Percentiles rank a stretch among this genome's conserved stretches.
Evolutionary conservation across 2,329 filamentous ascomycete genomes (phyloP).

Genomic region (Hypoxylon sp.): DNA sequence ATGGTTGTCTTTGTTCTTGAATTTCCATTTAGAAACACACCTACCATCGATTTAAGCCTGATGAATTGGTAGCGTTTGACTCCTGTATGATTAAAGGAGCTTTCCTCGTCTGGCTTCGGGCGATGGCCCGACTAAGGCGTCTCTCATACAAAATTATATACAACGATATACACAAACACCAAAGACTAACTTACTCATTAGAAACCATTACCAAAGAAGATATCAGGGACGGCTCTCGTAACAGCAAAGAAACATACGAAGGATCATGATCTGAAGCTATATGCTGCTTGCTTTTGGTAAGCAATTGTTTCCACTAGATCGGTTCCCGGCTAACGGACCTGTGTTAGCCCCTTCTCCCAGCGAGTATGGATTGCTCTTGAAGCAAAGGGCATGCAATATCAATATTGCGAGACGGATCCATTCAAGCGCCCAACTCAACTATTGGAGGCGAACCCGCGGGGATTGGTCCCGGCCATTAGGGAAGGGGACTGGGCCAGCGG

Average conservation of each 20-base stretch:
- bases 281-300: conserved; percentile 86
- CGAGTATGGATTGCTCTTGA: conserved; percentile 91
- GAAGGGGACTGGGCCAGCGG: conserved; percentile 86
- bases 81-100: conserved; percentile 8
- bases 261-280: conserved; percentile 79
- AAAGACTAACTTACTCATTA: conserved; percentile 57
- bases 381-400: conserved; percentile 80
- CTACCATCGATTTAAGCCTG: conserved; percentile 17
- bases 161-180: not conserved
- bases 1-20: conserved; percentile 23
- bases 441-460: conserved; percentile 80
- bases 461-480: conserved; percentile 79
- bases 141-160: conserved; percentile 3
- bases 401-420: conserved; percentile 88
- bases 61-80: conserved; percentile 14
- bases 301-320: conserved; percentile 26
- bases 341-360: conserved; percentile 80
- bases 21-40: conserved; percentile 33
- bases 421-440: conserved; percentile 74
- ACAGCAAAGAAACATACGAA: conserved; percentile 78
- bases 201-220: conserved; percentile 78
- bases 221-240: conserved; percentile 75
- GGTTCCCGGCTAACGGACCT: conserved; percentile 35
- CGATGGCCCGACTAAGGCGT: not conserved
- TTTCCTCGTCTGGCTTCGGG: conserved; percentile 4